Evolutionary conservation across 176 grass and related monocot species (phyloP), one percentile per base, ranked within the genome.

Genomic region (Saccharum spontaneum): DNA sequence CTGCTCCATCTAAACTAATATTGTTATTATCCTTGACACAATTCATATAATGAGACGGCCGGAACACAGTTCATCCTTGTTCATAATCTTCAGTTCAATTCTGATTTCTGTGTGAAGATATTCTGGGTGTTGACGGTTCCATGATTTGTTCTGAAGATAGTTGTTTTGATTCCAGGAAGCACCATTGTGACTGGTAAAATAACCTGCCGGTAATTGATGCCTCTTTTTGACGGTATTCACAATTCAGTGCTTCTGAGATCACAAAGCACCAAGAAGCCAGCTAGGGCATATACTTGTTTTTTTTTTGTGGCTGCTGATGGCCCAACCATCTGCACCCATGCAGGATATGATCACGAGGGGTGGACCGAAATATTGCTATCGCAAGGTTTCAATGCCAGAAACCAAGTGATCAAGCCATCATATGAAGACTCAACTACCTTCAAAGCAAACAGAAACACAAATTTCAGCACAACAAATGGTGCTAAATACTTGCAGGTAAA

Each of bases 401-500:
- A 86, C 68, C 74, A 87, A 59, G 79, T 40, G 49, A 46, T 41
- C 68, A 79, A 46, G 88, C 79, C 80, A 67, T 55, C 68, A 38
- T 59, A 61, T 81, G 24, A 61, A 9, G 52, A 41, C 33, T 82
- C 55, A 23, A 43, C 85, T 91, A 91, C 89, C 89, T 91, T 52
- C 14, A 84, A 84, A 82, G 16, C 41, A 31, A 71, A 87, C 22
- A 70, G 16, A 76, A 39, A 83, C 15, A 81, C 54, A 83, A 83
- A 45, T 18, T 75, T 87, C 40, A 64, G 76, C 40, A 84, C 69
- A 22, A 18, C 46, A 79, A 76, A 75, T 68, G 65, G 14, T 88
- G 54, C 3, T 31, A 80, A 46, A 67, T 79, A 74, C 39, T 45
- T 24, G 17, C 1, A 73, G 4, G 67, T 50, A 87, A 69, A 55